A percentile compares a stretch with the other conserved stretches of the same genome.
Evolutionary conservation across 106 monocot species (phyloP).

Genomic region (Allium cepa): DNA sequence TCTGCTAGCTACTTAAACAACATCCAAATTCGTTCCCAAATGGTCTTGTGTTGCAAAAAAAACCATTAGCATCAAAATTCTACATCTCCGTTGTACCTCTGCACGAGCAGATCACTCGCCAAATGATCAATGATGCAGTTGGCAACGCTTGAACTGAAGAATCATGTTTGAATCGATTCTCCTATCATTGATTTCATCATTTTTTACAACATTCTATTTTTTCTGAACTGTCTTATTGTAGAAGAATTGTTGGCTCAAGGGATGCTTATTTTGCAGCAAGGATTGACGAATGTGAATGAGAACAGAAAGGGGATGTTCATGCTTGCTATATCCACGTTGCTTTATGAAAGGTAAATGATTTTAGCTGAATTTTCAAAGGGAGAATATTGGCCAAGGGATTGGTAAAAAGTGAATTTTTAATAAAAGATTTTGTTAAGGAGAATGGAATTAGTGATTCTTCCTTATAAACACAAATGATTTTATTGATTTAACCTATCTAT

Average conservation of each 20-base stretch:
- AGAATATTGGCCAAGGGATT: no score
- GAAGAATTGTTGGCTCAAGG: conserved; percentile 46
- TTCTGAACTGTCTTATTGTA: neutral
- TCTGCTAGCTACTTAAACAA: no score
- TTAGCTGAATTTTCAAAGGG: no score
- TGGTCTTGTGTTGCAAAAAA: neutral
- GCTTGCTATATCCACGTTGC: conserved; percentile 74
- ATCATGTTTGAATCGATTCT: conserved; percentile 25
- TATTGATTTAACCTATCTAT: no score
- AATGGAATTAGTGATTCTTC: no score
- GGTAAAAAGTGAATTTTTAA: no score
- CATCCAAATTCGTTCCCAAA: neutral
- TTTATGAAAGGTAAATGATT: conserved; percentile 59
- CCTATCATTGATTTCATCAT: neutral
- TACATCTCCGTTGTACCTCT: conserved; percentile 15
- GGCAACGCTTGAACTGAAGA: conserved; percentile 36
- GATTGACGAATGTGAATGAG: conserved; percentile 31
- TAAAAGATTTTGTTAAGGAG: no score
- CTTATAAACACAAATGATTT: no score
- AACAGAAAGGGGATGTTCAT: conserved; percentile 26
- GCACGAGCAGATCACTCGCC: conserved; percentile 23
- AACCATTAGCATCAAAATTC: conserved; percentile 2
- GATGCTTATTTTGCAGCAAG: conserved; percentile 60
- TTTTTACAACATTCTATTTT: neutral
- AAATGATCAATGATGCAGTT: conserved; percentile 62